Percentiles rank a stretch among this genome's conserved stretches.
These are phyloP conservation scores for Euphorbia celastroides DNA, from an alignment of 441 rosid species.

Conservation along the genomic window DNA sequence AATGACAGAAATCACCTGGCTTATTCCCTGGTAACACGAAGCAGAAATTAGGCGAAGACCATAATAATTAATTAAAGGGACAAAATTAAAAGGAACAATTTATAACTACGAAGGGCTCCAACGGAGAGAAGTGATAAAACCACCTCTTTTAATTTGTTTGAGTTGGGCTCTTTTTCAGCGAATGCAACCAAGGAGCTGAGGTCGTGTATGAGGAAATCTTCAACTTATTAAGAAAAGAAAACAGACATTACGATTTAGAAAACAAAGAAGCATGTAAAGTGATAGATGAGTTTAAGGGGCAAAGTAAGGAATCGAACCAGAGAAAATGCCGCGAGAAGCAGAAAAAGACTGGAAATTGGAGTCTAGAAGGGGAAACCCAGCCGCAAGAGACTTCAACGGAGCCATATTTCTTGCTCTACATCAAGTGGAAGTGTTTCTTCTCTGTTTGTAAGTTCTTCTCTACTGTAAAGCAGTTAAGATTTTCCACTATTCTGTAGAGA, in stretches of 20 bases:
- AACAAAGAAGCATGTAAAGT: not conserved
- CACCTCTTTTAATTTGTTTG: conserved; percentile 50
- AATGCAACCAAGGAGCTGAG: conserved; percentile 37
- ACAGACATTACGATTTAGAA: not conserved
- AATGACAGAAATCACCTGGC: conserved; percentile 41
- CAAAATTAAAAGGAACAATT: not conserved
- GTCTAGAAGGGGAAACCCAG: conserved; percentile 40
- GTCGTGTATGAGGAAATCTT: conserved; percentile 58
- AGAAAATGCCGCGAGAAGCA: conserved; percentile 42
- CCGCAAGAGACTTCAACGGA: conserved; percentile 45
- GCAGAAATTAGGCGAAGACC: not conserved
- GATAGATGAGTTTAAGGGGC: not conserved
- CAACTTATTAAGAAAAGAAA: conserved; percentile 27
- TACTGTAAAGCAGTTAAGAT: not conserved
- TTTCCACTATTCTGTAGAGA: not conserved
- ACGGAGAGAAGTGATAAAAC: not conserved
- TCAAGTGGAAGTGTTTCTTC: not conserved
- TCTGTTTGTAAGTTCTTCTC: not conserved
- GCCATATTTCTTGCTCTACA: conserved; percentile 40
- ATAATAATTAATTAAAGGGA: not conserved
- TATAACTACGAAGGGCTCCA: no score
- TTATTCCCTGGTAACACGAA: conserved; percentile 36
- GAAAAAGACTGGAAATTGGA: conserved; percentile 47
- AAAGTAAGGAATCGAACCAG: conserved; percentile 26
- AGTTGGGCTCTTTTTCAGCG: conserved; percentile 29